Base-by-base conservation (phyloP, 257 asterid species). In the Solanum chilense region DNA sequence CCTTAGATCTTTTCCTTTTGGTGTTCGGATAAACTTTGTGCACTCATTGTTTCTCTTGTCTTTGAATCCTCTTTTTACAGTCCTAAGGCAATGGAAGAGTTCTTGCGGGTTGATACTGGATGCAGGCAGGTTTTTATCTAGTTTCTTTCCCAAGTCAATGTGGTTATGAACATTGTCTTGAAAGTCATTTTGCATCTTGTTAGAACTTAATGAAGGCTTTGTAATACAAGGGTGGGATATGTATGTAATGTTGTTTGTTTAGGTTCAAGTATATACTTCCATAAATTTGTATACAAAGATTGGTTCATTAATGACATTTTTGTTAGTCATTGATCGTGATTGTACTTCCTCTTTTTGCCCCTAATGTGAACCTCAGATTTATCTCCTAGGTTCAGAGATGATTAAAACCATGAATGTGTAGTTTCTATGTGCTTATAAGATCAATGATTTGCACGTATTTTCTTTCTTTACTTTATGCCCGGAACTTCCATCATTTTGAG, bases 21-120 rank as follows among this genome's bases (percentile, higher is more conserved):
- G 13, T 27, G 37, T 14, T 42, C 15, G 14, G 8, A 44, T 77
- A 23, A 77, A 33, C 23, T 44, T 76, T 25, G 35, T 23, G 35
- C 9, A 1, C 39, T 14, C 27, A 35, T 44, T 77, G 39, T 77
- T 77, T 41, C 23, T 37, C 81, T 41, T 5, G 25, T 39, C n/a
- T 70, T 70, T 70, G 5, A 25, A 5, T 75, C 83, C 52, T 83
- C 49, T 58, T 21, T 82, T 33, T 33, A 33, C 74, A 83, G 86
- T 56, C 86, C 9, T 83, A 21, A 83, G 73, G 74, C 45, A 35
- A 35, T 25, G 12, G 12, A 5, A 82, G 74, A 83, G 74, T 62
- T 83, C 18, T 52, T 58, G 86, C 23, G 86, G 70, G 86, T 82
- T 82, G 86, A 82, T 56, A 45, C 73, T 83, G 86, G 86, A 83